These are phyloP conservation scores for Naganishia albida DNA, from an alignment of 1,284 basidiomycete species.

Conservation along the genomic window DNA sequence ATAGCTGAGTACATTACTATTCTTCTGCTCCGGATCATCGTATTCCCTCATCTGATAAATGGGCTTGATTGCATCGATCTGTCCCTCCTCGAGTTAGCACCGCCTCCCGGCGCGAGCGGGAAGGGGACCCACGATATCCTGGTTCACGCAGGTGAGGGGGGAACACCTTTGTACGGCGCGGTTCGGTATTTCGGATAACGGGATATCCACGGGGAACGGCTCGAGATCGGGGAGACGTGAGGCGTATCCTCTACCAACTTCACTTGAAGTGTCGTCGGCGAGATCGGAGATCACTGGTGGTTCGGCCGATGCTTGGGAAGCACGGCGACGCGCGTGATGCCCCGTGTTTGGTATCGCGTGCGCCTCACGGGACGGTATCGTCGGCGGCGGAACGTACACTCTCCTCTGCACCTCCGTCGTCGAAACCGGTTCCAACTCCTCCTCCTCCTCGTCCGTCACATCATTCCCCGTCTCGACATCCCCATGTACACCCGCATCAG, in stretches of 20 bases:
- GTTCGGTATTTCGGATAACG: constrained; percentile 45
- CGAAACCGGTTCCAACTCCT: constrained; percentile 35
- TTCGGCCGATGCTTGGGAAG: neutral
- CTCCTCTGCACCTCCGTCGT: constrained; percentile 16
- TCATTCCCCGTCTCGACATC: neutral
- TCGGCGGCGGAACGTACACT: constrained; percentile 9
- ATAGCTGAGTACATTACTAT: constrained; percentile 52
- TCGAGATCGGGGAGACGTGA: constrained; percentile 39
- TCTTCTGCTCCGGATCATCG: constrained; percentile 50
- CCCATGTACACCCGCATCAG: neutral
- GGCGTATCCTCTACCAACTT: constrained; percentile 8
- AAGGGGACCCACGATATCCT: constrained; percentile 49
- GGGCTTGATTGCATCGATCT: constrained; percentile 54
- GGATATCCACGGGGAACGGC: constrained; percentile 40
- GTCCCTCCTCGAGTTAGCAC: neutral
- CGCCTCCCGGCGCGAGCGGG: neutral
- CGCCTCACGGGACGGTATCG: neutral
- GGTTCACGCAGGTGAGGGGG: constrained; percentile 49
- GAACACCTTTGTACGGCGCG: constrained; percentile 43
- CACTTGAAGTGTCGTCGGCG: constrained; percentile 25
- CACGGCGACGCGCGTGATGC: neutral
- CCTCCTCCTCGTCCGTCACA: constrained; percentile 32
- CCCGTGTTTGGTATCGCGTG: constrained; percentile 5
- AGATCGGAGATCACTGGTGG: constrained; percentile 11
- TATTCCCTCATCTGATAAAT: constrained; percentile 51